phyloP scores from a whole-genome alignment of 2,329 filamentous ascomycete species.

The Arthrobotrys entomopaga region DNA sequence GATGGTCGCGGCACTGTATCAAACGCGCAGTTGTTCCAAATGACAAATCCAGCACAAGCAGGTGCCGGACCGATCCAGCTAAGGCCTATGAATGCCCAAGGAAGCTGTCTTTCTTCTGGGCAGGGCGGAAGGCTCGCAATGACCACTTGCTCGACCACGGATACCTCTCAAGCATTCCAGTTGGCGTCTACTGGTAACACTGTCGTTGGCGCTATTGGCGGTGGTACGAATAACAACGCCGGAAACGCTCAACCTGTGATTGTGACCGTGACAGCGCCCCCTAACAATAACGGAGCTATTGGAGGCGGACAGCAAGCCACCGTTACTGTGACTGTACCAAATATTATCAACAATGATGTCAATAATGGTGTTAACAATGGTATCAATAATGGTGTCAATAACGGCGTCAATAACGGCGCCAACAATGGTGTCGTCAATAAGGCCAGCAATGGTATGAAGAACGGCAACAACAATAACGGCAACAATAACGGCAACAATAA shows the following conservation, averaged over 20 bases:
- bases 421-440: conserved; percentile 5
- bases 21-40: conserved; percentile 67
- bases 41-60: conserved; percentile 1
- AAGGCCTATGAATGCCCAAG: conserved; percentile 64
- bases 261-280: neutral
- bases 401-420: neutral
- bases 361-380: neutral
- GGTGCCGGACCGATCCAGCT: conserved; percentile 63
- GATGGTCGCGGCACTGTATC: conserved; percentile 67
- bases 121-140: conserved; percentile 64
- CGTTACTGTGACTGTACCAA: conserved; percentile 1
- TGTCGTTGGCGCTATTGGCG: conserved; percentile 37
- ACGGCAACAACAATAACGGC: neutral
- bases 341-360: neutral
- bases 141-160: conserved; percentile 63
- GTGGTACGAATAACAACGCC: conserved; percentile 34
- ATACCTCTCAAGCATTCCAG: conserved; percentile 64
- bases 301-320: conserved; percentile 1
- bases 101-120: conserved; percentile 65
- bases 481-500: neutral
- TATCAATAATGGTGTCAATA: conserved; percentile 5
- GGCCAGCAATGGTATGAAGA: neutral
- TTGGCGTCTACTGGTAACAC: conserved; percentile 20
- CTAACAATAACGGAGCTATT: neutral
- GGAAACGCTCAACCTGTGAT: neutral